A percentile compares a stretch with the other conserved stretches of the same genome.
These are phyloP conservation scores for Didymella pinodella DNA, from an alignment of 2,329 filamentous ascomycete species.

Conservation along the genomic window DNA sequence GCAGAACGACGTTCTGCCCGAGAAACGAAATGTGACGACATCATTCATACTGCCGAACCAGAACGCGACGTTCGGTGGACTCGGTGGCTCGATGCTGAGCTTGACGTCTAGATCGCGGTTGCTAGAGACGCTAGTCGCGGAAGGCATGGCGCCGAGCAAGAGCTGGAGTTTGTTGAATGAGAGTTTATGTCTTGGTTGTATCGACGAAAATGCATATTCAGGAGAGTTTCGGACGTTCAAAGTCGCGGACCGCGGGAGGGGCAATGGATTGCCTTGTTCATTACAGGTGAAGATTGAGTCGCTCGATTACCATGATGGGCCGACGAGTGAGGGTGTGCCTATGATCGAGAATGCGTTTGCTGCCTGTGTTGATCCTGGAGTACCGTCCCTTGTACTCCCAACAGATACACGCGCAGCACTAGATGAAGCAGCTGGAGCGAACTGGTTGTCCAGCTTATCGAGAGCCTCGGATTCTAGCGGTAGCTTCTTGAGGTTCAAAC, in stretches of 20 bases:
- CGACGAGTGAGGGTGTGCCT: slow-evolving; percentile 21
- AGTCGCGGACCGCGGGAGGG: slow-evolving; percentile 13
- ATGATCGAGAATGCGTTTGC: slow-evolving; percentile 24
- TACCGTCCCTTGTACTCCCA: slow-evolving; percentile 25
- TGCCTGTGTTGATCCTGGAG: slow-evolving; percentile 31
- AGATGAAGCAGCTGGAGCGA: slow-evolving; percentile 11
- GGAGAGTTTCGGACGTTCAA: slow-evolving; percentile 24
- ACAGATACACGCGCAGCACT: slow-evolving; percentile 2
- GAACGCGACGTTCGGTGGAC: slow-evolving; percentile 18
- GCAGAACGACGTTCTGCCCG: slow-evolving; percentile 12
- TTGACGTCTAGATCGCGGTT: slow-evolving; percentile 25
- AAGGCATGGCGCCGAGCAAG: slow-evolving; percentile 20
- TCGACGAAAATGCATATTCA: slow-evolving; percentile 10
- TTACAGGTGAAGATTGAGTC: slow-evolving; percentile 26
- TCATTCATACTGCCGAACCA: slow-evolving; percentile 24
- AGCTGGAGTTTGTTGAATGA: slow-evolving; percentile 26
- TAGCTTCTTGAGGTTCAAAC: neutral
- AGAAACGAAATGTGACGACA: slow-evolving; percentile 14
- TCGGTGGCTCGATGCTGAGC: slow-evolving; percentile 23
- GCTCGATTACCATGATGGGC: slow-evolving; percentile 23
- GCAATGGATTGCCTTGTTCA: slow-evolving; percentile 24
- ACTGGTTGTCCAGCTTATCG: neutral
- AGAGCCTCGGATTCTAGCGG: neutral
- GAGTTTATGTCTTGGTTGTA: slow-evolving; percentile 28
- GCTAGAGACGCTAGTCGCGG: slow-evolving; percentile 8